phyloP scores from a whole-genome alignment of 2,329 filamentous ascomycete species.

The Pseudophaeomoniella oleicola region DNA sequence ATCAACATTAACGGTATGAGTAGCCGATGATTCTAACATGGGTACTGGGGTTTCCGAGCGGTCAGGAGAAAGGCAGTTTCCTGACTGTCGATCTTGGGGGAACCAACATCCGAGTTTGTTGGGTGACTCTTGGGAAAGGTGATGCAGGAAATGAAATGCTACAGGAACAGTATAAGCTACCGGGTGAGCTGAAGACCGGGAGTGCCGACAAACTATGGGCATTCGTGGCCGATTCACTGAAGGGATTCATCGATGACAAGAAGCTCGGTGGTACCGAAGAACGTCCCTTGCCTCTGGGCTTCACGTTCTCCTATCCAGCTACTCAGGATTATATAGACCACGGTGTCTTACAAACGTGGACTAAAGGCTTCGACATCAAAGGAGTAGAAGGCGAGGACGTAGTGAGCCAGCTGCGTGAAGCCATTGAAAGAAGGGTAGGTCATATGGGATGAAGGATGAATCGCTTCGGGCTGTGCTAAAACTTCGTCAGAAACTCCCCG shows the following conservation, averaged over 20 bases:
- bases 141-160: slow-evolving; percentile 72
- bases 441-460: no score
- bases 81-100: slow-evolving; percentile 82
- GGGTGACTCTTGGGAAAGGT: slow-evolving; percentile 63
- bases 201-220: slow-evolving; percentile 69
- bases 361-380: slow-evolving; percentile 76
- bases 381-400: slow-evolving; percentile 81
- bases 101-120: slow-evolving; percentile 78
- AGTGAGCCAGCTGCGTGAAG: slow-evolving; percentile 65
- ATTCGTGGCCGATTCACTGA: slow-evolving; percentile 70
- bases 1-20: no score
- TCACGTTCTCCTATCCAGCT: slow-evolving; percentile 83
- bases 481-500: slow-evolving; percentile 19
- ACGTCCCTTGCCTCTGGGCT: slow-evolving; percentile 55
- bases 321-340: slow-evolving; percentile 75
- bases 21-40: slow-evolving; percentile 90
- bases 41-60: slow-evolving; percentile 69
- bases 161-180: slow-evolving; percentile 78
- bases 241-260: slow-evolving; percentile 66
- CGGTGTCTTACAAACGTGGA: slow-evolving; percentile 78
- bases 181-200: slow-evolving; percentile 67
- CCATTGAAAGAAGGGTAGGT: no score
- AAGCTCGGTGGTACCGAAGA: slow-evolving; percentile 34
- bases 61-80: slow-evolving; percentile 65
- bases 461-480: slow-evolving; percentile 5